phyloP scores from a whole-genome alignment of 163 green algal genomes.

The Scenedesmus sp. region DNA sequence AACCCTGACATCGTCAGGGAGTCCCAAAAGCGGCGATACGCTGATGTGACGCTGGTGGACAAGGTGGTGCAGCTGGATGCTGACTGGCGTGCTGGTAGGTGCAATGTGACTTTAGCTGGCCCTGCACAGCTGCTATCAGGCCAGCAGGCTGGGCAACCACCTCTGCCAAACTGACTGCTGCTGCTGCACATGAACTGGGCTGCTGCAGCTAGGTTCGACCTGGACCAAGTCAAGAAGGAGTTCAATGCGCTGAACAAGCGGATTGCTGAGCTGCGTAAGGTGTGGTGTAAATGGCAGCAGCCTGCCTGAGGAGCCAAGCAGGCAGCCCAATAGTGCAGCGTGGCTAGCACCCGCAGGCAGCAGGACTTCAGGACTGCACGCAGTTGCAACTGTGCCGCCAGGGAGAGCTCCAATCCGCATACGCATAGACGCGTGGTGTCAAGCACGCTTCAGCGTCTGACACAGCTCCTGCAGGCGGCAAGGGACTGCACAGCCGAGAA shows the following conservation, averaged over 20 bases:
- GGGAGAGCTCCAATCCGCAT: too few relatives aligned
- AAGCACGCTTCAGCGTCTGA: background rate
- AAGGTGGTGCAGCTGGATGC: slow-evolving; percentile 93
- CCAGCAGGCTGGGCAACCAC: slow-evolving; percentile 21
- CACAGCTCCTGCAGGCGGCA: too few relatives aligned
- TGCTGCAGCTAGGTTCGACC: slow-evolving; percentile 80
- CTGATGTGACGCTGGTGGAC: slow-evolving; percentile 91
- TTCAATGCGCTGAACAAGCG: slow-evolving; percentile 97
- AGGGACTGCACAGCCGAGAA: background rate
- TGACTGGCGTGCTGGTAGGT: slow-evolving; percentile 90
- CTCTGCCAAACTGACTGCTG: slow-evolving; percentile 1
- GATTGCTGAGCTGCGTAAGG: slow-evolving; percentile 90
- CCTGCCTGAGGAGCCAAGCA: background rate
- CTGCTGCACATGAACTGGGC: background rate
- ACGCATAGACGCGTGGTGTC: too few relatives aligned
- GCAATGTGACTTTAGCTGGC: background rate
- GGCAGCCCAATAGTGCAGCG: background rate
- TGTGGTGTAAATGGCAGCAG: slow-evolving; percentile 44
- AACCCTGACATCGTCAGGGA: slow-evolving; percentile 94
- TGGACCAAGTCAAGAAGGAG: slow-evolving; percentile 92
- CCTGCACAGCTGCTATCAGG: background rate
- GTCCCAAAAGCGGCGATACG: slow-evolving; percentile 93
- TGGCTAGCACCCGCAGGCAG: background rate
- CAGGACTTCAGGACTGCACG: background rate
- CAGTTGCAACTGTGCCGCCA: background rate